phyloP scores from a whole-genome alignment of 805 yeast species.

The Candida rishiriensis region DNA sequence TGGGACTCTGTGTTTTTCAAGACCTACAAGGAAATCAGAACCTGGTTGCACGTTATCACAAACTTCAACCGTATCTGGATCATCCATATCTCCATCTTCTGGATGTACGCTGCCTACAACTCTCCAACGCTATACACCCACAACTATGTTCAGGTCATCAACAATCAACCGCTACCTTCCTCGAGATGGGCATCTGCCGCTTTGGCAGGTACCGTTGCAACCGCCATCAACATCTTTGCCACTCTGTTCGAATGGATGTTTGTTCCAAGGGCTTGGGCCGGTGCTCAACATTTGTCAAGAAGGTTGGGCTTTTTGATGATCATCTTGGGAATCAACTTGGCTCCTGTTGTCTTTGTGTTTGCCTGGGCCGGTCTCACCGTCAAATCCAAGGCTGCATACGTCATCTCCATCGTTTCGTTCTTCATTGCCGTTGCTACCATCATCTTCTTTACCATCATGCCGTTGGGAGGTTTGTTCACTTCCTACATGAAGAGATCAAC shows the following conservation, averaged over 20 bases:
- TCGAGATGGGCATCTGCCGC: slow-evolving; percentile 92
- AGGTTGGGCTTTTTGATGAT: slow-evolving; percentile 71
- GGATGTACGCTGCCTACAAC: slow-evolving; percentile 94
- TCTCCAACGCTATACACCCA: slow-evolving; percentile 88
- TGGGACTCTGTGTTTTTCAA: slow-evolving; percentile 93
- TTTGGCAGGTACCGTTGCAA: slow-evolving; percentile 86
- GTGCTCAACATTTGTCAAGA: slow-evolving; percentile 94
- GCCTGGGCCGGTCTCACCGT: slow-evolving; percentile 68
- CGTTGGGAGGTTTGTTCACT: slow-evolving; percentile 93
- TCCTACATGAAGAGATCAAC: slow-evolving; percentile 83
- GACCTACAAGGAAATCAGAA: slow-evolving; percentile 91
- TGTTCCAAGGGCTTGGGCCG: slow-evolving; percentile 98
- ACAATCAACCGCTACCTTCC: slow-evolving; percentile 86
- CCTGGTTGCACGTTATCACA: slow-evolving; percentile 94
- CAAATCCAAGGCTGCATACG: slow-evolving; percentile 66
- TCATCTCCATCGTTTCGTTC: slow-evolving; percentile 82
- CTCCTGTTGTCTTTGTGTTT: slow-evolving; percentile 82
- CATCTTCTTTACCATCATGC: slow-evolving; percentile 88
- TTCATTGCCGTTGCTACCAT: slow-evolving; percentile 82
- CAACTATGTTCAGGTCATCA: slow-evolving; percentile 74
- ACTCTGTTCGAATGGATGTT: slow-evolving; percentile 91
- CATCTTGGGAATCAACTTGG: slow-evolving; percentile 69
- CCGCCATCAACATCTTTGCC: slow-evolving; percentile 76
- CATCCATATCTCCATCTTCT: slow-evolving; percentile 80
- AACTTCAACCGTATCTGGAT: slow-evolving; percentile 99